phyloP scores from a whole-genome alignment of 208 protist species.

The Wallacemonas sp. region DNA sequence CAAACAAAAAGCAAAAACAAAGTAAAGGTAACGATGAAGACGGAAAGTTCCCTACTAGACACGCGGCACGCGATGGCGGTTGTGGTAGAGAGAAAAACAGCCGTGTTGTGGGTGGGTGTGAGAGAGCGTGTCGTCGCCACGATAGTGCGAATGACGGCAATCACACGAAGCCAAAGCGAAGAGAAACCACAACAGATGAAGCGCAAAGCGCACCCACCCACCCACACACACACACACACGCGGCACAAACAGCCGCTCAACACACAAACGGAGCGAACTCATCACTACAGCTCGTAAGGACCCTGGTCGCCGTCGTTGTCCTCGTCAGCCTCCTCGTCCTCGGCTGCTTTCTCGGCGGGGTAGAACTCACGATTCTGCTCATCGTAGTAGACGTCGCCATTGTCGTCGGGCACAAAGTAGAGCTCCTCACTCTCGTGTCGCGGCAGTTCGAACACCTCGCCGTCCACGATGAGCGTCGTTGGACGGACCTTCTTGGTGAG shows the following conservation, averaged over 20 bases:
- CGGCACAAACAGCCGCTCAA: too few species aligned
- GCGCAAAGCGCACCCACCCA: too few species aligned
- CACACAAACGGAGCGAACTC: too few species aligned
- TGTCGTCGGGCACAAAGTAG: constrained; percentile 2
- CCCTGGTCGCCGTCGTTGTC: too few species aligned
- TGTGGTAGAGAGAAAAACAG: too few species aligned
- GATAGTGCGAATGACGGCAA: too few species aligned
- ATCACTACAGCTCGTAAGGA: too few species aligned
- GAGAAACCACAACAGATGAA: constrained; percentile 1
- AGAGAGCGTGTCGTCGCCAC: too few species aligned
- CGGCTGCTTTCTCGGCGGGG: not conserved
- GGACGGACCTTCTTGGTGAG: constrained; percentile 32
- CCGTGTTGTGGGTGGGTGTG: too few species aligned
- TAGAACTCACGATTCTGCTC: not conserved
- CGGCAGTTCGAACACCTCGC: constrained; percentile 25
- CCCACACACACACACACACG: constrained; percentile 1
- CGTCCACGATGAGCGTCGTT: constrained; percentile 27
- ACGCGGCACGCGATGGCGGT: too few species aligned
- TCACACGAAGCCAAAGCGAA: not conserved
- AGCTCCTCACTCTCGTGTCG: constrained; percentile 15
- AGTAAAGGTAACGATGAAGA: constrained; percentile 3
- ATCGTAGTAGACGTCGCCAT: constrained; percentile 5
- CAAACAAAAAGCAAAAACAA: constrained; percentile 15
- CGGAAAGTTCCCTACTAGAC: too few species aligned
- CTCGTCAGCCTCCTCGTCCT: constrained; percentile 2